A percentile compares a stretch with the other conserved stretches of the same genome.
phyloP scores from a whole-genome alignment of 2,329 filamentous ascomycete species.

The Verticillium nonalfalfae region DNA sequence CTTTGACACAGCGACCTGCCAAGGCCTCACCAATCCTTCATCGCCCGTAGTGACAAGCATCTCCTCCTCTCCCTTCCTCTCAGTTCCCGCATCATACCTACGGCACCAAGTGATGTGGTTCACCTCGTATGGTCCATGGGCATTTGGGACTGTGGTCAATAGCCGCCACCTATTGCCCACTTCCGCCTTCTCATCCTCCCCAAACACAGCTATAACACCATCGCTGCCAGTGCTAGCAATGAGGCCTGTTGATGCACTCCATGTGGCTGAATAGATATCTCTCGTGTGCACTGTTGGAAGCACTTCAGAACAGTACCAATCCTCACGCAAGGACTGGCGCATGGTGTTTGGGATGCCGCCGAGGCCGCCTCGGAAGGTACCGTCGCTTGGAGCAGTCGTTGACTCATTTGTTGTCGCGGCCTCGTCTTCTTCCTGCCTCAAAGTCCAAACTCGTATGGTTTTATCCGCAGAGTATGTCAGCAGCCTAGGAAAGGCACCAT shows the following conservation, averaged over 20 bases:
- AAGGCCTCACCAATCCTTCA: conserved; percentile 81
- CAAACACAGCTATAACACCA: conserved; percentile 72
- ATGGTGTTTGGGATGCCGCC: conserved; percentile 84
- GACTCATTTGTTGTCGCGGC: not conserved
- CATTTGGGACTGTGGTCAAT: conserved; percentile 61
- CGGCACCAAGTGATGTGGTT: conserved; percentile 89
- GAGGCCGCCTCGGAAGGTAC: conserved; percentile 31
- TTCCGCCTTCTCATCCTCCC: conserved; percentile 40
- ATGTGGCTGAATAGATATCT: conserved; percentile 77
- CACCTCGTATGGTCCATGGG: conserved; percentile 88
- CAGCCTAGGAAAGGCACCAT: conserved; percentile 51
- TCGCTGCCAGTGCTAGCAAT: conserved; percentile 89
- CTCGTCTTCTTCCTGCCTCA: conserved; percentile 47
- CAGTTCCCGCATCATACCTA: conserved; percentile 60
- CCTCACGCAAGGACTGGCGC: conserved; percentile 68
- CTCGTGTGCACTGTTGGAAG: conserved; percentile 71
- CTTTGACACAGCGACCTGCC: conserved; percentile 47
- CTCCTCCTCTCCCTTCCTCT: conserved; percentile 60
- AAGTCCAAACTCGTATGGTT: conserved; percentile 73
- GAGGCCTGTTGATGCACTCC: conserved; percentile 72
- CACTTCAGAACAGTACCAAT: conserved; percentile 73
- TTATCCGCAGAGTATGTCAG: conserved; percentile 81
- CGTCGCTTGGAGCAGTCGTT: not conserved
- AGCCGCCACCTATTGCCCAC: conserved; percentile 56
- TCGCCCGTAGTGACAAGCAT: conserved; percentile 88